Evolutionary conservation across 2,329 filamentous ascomycete genomes (phyloP).

Genomic region (Cryphonectria radicalis): DNA sequence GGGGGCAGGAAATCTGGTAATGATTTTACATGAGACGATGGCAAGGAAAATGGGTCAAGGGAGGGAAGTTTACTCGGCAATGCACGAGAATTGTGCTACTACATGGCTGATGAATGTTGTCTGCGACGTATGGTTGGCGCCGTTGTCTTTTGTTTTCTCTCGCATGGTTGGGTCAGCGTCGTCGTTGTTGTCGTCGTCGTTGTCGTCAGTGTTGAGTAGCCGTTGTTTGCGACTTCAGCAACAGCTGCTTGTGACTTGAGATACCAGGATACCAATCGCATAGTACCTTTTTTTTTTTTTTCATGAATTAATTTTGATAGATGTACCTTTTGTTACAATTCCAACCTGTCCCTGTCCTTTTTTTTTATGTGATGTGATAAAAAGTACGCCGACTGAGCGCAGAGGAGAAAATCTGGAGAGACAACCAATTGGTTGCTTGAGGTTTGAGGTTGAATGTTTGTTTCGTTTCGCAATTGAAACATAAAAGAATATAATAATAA

Average conservation of each 20-base stretch:
- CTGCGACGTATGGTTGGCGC: slow-evolving; percentile 8
- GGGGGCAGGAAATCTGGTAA: not conserved
- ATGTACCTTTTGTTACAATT: not conserved
- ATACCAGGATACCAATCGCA: slow-evolving; percentile 29
- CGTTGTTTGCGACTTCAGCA: slow-evolving; percentile 24
- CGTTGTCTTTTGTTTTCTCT: slow-evolving; percentile 10
- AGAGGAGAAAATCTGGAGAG: too few species aligned
- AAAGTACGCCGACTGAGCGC: not conserved
- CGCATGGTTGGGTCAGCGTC: slow-evolving; percentile 19
- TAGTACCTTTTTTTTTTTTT: not conserved
- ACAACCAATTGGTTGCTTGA: not conserved
- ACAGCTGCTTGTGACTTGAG: slow-evolving; percentile 25
- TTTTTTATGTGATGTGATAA: not conserved
- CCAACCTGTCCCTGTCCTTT: too few species aligned
- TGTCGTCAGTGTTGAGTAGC: slow-evolving; percentile 13
- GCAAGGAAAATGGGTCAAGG: slow-evolving; percentile 12
- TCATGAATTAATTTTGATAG: not conserved
- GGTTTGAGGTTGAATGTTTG: not conserved
- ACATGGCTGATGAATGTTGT: not conserved
- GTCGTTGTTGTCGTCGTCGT: slow-evolving; percentile 8
- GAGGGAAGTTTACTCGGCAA: slow-evolving; percentile 2
- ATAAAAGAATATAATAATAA: not conserved
- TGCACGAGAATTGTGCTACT: not conserved
- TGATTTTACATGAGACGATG: slow-evolving; percentile 20
- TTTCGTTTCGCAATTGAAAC: not conserved